Percentiles rank a stretch among this genome's conserved stretches.
Conservation (phyloP, 257 asterid species). For the Cinchona pubescens region DNA sequence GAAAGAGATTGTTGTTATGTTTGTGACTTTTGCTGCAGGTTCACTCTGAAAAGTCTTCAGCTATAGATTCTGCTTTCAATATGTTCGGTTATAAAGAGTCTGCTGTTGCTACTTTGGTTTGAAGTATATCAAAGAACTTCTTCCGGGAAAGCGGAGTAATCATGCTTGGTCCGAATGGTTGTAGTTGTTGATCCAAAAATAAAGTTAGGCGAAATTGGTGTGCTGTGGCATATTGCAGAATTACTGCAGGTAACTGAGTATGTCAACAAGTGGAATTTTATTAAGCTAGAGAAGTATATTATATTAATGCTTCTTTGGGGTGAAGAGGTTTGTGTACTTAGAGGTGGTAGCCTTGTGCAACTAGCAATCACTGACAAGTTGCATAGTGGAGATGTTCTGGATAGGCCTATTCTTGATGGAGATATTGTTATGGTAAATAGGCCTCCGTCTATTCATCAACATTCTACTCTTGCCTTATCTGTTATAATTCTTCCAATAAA, state of each 20-base stretch:
- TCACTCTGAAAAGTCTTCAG: slow-evolving; percentile 65
- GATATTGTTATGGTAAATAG: slow-evolving; percentile 77
- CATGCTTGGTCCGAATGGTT: slow-evolving; percentile 85
- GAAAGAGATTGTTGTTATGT: slow-evolving; percentile 12
- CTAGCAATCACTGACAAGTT: slow-evolving; percentile 60
- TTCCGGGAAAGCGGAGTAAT: slow-evolving; percentile 79
- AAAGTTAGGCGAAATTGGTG: slow-evolving; percentile 69
- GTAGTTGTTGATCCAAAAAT: slow-evolving; percentile 87
- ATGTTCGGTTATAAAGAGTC: slow-evolving; percentile 12
- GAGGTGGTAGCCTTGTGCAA: slow-evolving; percentile 47
- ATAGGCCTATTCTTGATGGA: slow-evolving; percentile 78
- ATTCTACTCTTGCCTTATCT: slow-evolving; percentile 75
- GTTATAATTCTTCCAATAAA: slow-evolving; percentile 66
- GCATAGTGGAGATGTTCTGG: slow-evolving; percentile 61
- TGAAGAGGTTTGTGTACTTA: slow-evolving; percentile 48
- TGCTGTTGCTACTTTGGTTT: slow-evolving; percentile 68
- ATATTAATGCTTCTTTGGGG: slow-evolving; percentile 48
- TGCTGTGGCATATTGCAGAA: slow-evolving; percentile 68
- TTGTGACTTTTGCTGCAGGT: slow-evolving; percentile 55
- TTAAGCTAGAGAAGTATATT: slow-evolving; percentile 52
- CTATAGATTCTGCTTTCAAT: slow-evolving; percentile 35
- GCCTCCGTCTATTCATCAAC: slow-evolving; percentile 97
- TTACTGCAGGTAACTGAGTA: slow-evolving; percentile 56
- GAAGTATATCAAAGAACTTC: slow-evolving; percentile 70
- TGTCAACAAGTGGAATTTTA: slow-evolving; percentile 58